A percentile compares a stretch with the other conserved stretches of the same genome.
phyloP scores from a whole-genome alignment of 1,284 basidiomycete species.

The Malassezia vespertilionis region DNA sequence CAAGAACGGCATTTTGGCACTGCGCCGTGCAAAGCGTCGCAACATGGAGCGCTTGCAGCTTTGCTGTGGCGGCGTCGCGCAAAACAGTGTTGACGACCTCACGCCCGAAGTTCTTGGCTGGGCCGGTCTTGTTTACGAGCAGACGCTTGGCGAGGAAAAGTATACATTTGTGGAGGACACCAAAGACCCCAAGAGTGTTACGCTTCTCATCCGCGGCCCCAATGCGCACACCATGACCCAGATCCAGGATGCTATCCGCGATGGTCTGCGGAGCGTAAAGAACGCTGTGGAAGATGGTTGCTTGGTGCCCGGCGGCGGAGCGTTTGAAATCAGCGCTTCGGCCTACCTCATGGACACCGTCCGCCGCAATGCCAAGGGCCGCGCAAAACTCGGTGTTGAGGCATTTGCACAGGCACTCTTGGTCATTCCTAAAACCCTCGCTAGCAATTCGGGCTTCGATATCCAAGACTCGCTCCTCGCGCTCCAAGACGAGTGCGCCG shows the following conservation, averaged over 20 bases:
- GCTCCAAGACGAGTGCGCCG: conserved; percentile 83
- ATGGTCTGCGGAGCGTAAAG: conserved; percentile 90
- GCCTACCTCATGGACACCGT: conserved; percentile 62
- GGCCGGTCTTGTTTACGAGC: conserved; percentile 97
- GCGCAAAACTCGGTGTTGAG: conserved; percentile 91
- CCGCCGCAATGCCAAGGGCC: conserved; percentile 82
- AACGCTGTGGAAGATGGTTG: conserved; percentile 85
- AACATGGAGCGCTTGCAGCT: conserved; percentile 52
- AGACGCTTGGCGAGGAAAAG: conserved; percentile 97
- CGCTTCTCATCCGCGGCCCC: conserved; percentile 74
- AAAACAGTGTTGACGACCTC: conserved; percentile 96
- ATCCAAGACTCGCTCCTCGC: conserved; percentile 89
- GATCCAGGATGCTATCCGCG: conserved; percentile 91
- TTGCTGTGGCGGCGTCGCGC: conserved; percentile 84
- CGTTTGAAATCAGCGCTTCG: conserved; percentile 91
- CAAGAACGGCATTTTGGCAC: conserved; percentile 89
- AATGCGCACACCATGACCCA: conserved; percentile 92
- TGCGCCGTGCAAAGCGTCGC: conserved; percentile 87
- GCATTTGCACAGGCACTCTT: conserved; percentile 92
- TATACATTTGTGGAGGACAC: conserved; percentile 97
- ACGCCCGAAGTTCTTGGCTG: conserved; percentile 82
- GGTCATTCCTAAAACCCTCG: conserved; percentile 91
- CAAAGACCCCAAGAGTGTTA: conserved; percentile 89
- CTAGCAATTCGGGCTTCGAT: conserved; percentile 91
- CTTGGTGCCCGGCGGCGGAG: conserved; percentile 86